A percentile compares a stretch with the other conserved stretches of the same genome.
Conservation (phyloP, 495 filamentous ascomycete genomes). For the Echria macrotheca region DNA sequence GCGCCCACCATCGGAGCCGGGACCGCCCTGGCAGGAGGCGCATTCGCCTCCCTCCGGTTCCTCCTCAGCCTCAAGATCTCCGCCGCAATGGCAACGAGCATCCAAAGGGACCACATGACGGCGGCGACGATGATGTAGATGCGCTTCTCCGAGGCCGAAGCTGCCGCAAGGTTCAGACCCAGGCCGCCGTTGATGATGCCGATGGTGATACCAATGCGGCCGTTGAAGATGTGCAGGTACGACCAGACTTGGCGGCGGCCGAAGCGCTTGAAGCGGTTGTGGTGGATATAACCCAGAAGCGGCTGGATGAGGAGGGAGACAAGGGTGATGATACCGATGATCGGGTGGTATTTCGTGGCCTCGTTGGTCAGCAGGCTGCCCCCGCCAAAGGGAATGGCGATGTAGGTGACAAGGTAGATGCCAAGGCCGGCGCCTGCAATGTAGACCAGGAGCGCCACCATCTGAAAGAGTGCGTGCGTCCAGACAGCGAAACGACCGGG, state of each 20-base stretch:
- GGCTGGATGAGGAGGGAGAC: conserved; percentile 54
- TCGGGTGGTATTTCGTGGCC: conserved; percentile 37
- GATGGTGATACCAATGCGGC: conserved; percentile 51
- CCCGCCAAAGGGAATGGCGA: conserved; percentile 17
- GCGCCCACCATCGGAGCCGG: not conserved
- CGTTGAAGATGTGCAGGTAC: conserved; percentile 58
- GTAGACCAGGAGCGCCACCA: conserved; percentile 44
- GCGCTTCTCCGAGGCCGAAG: conserved; percentile 15
- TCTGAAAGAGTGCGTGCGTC: conserved; percentile 53
- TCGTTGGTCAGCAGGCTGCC: conserved; percentile 18
- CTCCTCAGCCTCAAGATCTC: conserved; percentile 17
- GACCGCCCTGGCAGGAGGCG: not conserved
- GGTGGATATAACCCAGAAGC: conserved; percentile 57
- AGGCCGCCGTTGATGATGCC: conserved; percentile 67
- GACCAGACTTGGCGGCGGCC: conserved; percentile 45
- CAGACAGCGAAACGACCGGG: conserved; percentile 27
- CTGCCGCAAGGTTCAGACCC: conserved; percentile 47
- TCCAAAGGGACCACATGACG: conserved; percentile 31
- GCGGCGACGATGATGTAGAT: conserved; percentile 32
- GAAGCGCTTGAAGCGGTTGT: conserved; percentile 44
- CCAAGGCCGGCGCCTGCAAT: conserved; percentile 57
- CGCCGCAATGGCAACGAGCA: conserved; percentile 17
- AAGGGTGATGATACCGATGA: conserved; percentile 57
- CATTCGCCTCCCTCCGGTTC: not conserved
- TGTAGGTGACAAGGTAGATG: conserved; percentile 39